Conservation (phyloP, 1,139 yeast genomes). For the Yamadazyma jaroonii region DNA sequence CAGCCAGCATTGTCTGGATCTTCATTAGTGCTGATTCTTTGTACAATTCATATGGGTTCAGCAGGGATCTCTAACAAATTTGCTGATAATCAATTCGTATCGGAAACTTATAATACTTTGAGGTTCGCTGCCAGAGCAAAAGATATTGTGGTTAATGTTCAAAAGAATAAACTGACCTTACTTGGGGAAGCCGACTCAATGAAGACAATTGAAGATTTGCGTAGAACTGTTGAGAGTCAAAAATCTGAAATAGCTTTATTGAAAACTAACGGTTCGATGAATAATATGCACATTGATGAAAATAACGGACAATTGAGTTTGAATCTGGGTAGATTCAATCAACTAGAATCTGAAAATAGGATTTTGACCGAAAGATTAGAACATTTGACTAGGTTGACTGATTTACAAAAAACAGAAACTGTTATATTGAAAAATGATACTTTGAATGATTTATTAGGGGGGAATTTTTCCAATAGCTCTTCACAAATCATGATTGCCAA, state of each 20-base stretch:
- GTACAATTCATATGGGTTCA: slow-evolving; percentile 72
- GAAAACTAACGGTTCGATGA: slow-evolving; percentile 14
- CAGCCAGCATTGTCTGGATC: slow-evolving; percentile 92
- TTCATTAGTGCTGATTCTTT: slow-evolving; percentile 80
- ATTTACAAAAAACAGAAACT: slow-evolving; percentile 55
- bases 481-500: slow-evolving; percentile 42
- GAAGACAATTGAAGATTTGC: slow-evolving; percentile 44
- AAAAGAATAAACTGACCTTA: slow-evolving; percentile 41
- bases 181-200: slow-evolving; percentile 40
- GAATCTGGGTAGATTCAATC: slow-evolving; percentile 23
- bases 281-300: slow-evolving; percentile 12
- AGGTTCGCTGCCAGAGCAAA: slow-evolving; percentile 94
- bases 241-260: slow-evolving; percentile 36
- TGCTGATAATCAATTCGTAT: slow-evolving; percentile 43
- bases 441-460: slow-evolving; percentile 47
- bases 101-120: slow-evolving; percentile 84
- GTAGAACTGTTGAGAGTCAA: slow-evolving; percentile 44
- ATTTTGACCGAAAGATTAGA: slow-evolving; percentile 66
- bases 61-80: slow-evolving; percentile 11
- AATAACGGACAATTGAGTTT: slow-evolving; percentile 1
- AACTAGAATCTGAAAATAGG: slow-evolving; percentile 58
- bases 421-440: slow-evolving; percentile 53
- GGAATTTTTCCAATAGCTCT: slow-evolving; percentile 25
- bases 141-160: slow-evolving; percentile 70
- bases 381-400: slow-evolving; percentile 61